Conservation (phyloP, 805 yeast species). For the Komagataella pastoris region DNA sequence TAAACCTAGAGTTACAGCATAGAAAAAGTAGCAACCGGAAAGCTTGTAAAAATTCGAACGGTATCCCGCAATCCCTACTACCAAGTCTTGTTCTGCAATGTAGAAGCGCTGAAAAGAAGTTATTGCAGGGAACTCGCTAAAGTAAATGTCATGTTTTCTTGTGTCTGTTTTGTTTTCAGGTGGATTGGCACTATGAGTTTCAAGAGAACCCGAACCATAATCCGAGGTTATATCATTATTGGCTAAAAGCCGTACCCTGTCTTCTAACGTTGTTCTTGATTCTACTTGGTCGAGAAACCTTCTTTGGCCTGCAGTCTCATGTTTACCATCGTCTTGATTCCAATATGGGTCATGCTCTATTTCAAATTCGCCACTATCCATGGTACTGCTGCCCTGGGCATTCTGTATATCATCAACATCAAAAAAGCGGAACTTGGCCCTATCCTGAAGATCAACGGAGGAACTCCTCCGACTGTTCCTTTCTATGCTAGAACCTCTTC, state of each 20-base stretch:
- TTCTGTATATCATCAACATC: constrained; percentile 69
- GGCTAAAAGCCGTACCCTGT: background rate
- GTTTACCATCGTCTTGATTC: constrained; percentile 44
- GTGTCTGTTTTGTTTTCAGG: constrained; percentile 4
- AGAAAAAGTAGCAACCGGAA: constrained; percentile 35
- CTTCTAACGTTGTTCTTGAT: background rate
- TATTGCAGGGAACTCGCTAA: constrained; percentile 25
- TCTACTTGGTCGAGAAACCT: background rate
- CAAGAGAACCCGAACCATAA: background rate
- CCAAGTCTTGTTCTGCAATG: constrained; percentile 90
- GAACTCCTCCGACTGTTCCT: constrained; percentile 7
- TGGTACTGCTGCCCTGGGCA: constrained; percentile 80
- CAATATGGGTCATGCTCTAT: constrained; percentile 68
- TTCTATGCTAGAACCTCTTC: background rate
- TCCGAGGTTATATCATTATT: background rate
- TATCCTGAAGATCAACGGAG: constrained; percentile 20
- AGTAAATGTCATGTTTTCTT: constrained; percentile 27
- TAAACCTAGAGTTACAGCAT: constrained; percentile 53
- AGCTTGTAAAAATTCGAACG: constrained; percentile 33
- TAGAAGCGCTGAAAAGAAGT: constrained; percentile 67
- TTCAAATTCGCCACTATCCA: constrained; percentile 34
- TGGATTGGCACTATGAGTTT: background rate
- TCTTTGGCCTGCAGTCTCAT: constrained; percentile 1
- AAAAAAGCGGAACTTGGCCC: constrained; percentile 62
- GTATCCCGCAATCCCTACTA: constrained; percentile 91